These are phyloP conservation scores for Manihot esculenta DNA, from an alignment of 441 rosid genomes.

Conservation along the genomic window DNA sequence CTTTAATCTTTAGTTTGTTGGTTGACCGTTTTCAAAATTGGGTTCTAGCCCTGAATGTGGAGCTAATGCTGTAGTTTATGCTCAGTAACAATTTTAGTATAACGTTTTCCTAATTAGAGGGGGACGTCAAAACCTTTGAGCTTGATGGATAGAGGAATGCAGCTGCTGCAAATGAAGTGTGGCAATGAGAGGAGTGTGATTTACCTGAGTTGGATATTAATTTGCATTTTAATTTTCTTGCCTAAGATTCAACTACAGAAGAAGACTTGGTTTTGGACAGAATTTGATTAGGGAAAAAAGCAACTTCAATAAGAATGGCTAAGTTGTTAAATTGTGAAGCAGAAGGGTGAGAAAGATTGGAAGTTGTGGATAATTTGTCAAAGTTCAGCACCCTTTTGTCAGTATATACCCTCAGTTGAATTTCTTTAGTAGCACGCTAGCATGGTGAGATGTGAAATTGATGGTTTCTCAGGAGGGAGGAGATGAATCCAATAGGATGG, in stretches of 20 bases:
- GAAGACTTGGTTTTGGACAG: background rate
- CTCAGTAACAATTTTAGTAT: background rate
- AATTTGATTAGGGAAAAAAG: background rate
- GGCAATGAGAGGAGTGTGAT: background rate
- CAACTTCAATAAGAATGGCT: background rate
- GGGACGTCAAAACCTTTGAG: background rate
- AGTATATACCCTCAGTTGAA: background rate
- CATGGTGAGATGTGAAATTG: background rate
- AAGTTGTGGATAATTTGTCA: background rate
- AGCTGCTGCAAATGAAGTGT: background rate
- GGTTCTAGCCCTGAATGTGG: background rate
- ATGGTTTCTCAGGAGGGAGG: background rate
- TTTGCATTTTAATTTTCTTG: background rate
- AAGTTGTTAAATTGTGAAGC: background rate
- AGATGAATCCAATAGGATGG: background rate
- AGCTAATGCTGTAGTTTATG: background rate
- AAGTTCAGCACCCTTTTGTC: background rate
- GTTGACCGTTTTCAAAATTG: background rate
- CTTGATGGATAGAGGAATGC: background rate
- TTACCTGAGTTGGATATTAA: background rate
- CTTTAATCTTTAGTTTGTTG: constrained; percentile 5
- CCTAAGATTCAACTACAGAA: background rate
- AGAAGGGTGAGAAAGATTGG: background rate
- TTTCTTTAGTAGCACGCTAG: background rate
- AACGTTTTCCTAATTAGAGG: background rate